Conservation (phyloP, 2,329 filamentous ascomycete species). For the Coleophoma crateriformis region DNA sequence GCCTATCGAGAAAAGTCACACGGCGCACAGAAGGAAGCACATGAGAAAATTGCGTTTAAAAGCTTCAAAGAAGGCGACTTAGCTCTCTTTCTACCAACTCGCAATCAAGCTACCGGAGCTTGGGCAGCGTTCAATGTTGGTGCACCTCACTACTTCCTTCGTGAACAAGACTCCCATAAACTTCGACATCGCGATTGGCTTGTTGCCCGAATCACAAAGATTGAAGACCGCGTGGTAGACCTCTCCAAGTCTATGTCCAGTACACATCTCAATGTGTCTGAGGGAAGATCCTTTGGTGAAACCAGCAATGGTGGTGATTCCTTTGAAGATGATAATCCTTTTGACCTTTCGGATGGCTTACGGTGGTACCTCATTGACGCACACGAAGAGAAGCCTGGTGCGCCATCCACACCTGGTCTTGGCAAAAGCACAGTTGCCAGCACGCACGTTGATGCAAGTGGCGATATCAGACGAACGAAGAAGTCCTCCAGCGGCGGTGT, state of each 20-base stretch:
- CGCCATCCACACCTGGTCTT: slow-evolving; percentile 86
- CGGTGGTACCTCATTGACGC: slow-evolving; percentile 97
- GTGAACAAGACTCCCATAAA: slow-evolving; percentile 85
- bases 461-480: slow-evolving; percentile 51
- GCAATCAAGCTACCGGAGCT: slow-evolving; percentile 88
- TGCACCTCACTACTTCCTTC: slow-evolving; percentile 93
- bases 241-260: slow-evolving; percentile 66
- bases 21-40: slow-evolving; percentile 72
- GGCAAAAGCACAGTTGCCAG: slow-evolving; percentile 89
- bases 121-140: slow-evolving; percentile 99
- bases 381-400: slow-evolving; percentile 83
- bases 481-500: slow-evolving; percentile 45
- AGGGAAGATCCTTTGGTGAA: slow-evolving; percentile 39
- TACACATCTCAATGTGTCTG: slow-evolving; percentile 23
- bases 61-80: slow-evolving; percentile 96
- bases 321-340: slow-evolving; percentile 88
- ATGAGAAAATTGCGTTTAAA: slow-evolving; percentile 93
- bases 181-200: slow-evolving; percentile 87
- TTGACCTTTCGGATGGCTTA: slow-evolving; percentile 89
- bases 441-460: slow-evolving; percentile 80
- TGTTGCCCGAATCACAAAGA: slow-evolving; percentile 84
- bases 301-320: slow-evolving; percentile 47
- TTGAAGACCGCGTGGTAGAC: slow-evolving; percentile 92
- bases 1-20: slow-evolving; percentile 85
- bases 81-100: slow-evolving; percentile 86